phyloP scores from a whole-genome alignment of 1,284 basidiomycete genomes.

The Sporisorium exsertum region DNA sequence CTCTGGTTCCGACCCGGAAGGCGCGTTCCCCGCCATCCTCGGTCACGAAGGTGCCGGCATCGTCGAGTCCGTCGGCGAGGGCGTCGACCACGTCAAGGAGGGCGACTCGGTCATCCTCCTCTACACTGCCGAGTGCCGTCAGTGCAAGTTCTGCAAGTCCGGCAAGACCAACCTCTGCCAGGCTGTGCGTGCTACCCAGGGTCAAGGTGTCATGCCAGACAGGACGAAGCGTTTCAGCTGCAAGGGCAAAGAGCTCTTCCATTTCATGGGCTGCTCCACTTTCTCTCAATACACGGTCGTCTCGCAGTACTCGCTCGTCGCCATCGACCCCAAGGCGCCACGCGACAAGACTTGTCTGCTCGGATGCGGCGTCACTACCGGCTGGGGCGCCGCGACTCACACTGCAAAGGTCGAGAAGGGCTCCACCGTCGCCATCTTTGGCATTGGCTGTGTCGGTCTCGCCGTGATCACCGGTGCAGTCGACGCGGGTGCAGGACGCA shows the following conservation, averaged over 20 bases:
- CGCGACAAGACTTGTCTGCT: constrained; percentile 91
- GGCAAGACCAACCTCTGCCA: constrained; percentile 87
- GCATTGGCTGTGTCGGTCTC: constrained; percentile 94
- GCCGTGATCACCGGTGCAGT: constrained; percentile 80
- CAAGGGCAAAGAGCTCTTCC: constrained; percentile 86
- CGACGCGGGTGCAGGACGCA: constrained; percentile 81
- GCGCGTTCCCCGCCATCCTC: constrained; percentile 92
- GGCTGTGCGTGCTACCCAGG: constrained; percentile 89
- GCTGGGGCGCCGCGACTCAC: constrained; percentile 84
- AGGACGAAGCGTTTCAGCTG: constrained; percentile 88
- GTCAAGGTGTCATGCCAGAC: constrained; percentile 96
- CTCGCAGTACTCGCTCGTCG: constrained; percentile 94
- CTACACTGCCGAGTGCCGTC: constrained; percentile 66
- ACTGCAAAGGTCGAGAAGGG: constrained; percentile 73
- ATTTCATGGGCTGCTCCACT: constrained; percentile 99
- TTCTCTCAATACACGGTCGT: constrained; percentile 99
- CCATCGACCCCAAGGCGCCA: constrained; percentile 84
- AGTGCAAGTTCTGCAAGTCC: constrained; percentile 86
- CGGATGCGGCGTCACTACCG: constrained; percentile 98
- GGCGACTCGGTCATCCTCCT: constrained; percentile 80
- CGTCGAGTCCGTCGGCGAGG: constrained; percentile 91
- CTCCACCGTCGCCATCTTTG: constrained; percentile 92
- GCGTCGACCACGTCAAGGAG: constrained; percentile 84
- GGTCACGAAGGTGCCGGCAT: constrained; percentile 72
- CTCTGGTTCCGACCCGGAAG: constrained; percentile 96